Percentiles rank a stretch among this genome's conserved stretches.
Evolutionary conservation across 2,329 filamentous ascomycete species (phyloP).

Genomic region (Fusarium siculi): DNA sequence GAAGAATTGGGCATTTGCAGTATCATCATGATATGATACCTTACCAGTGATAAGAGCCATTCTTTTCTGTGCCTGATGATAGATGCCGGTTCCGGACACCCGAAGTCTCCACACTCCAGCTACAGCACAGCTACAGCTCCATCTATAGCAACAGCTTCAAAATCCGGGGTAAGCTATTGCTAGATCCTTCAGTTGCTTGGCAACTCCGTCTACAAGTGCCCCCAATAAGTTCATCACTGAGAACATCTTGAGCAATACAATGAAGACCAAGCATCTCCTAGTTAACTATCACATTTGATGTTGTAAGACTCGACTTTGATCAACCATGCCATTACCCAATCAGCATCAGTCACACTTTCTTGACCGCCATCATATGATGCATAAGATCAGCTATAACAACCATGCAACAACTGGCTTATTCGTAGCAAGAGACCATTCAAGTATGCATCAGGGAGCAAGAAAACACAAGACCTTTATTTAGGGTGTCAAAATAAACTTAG

Average conservation of each 20-base stretch:
- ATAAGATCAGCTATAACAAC: not conserved
- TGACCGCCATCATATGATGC: slow-evolving; percentile 2
- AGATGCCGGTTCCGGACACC: slow-evolving; percentile 12
- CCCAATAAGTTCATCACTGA: not conserved
- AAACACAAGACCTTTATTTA: too few species aligned
- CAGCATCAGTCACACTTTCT: slow-evolving; percentile 1
- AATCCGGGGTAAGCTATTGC: slow-evolving; percentile 26
- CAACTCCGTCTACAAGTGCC: not conserved
- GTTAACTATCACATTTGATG: not conserved
- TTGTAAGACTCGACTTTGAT: not conserved
- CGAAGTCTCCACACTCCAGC: slow-evolving; percentile 26
- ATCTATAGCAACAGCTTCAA: slow-evolving; percentile 8
- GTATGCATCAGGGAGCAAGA: too few species aligned
- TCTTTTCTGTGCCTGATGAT: slow-evolving; percentile 22
- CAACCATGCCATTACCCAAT: not conserved
- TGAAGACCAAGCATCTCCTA: not conserved
- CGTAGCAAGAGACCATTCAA: not conserved
- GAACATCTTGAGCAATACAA: not conserved
- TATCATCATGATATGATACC: not conserved
- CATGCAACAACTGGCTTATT: not conserved
- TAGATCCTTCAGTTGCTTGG: slow-evolving; percentile 12
- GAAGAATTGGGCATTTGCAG: not conserved
- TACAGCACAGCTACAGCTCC: not conserved
- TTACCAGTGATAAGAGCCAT: not conserved
- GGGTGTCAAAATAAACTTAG: too few species aligned